Evolutionary conservation across 345 rosid genomes (phyloP), one percentile per base, ranked within the genome.

Genomic region (Eutrema heterophyllum): DNA sequence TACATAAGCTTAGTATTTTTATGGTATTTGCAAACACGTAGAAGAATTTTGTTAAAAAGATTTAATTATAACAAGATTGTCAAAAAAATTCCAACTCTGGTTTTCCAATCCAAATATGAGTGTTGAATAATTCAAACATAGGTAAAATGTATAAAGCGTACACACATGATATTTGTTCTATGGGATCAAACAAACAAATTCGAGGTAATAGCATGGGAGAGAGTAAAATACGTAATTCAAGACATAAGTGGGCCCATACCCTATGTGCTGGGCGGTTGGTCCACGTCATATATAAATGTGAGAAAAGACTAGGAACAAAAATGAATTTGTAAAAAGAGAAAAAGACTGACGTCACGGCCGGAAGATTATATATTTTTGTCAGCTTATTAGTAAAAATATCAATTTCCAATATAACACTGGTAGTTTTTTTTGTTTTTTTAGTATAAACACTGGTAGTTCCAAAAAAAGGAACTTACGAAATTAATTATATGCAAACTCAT

Each of bases 161-260:
- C 10, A 38, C 56, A 26, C 56, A 26, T 11, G 56, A 27, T 4
- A 4, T 32, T 32, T 32, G 35, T 32, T 32, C 1, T 36, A 36
- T 36, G 40, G 41, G 9, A 58, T 61, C 39, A n/a, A 32, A 29
- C 67, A 63, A 63, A 29, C 52, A 63, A 29, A 29, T n/a, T 63
- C 27, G 8, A 44, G 40, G 40, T 8, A 36, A 7, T 0, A 7
- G 16, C 13, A 15, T 9, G 10, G 10, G 35, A 53, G 36, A 53
- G 58, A 48, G 55, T 56, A n/a, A 21, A 49, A 49, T 71, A 71
- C 55, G 63, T 30, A 72, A 30, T 61, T 18, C 44, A 48, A 67
- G 60, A 40, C 26, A 24, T 7, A 9, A 38, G 61, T 38, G 75
- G 70, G 38, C 4, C 36, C 49, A 21, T 33, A 21, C 15, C 21